Conservation (phyloP, 177 flowering plant genomes). For the Vitis hybrid region DNA sequence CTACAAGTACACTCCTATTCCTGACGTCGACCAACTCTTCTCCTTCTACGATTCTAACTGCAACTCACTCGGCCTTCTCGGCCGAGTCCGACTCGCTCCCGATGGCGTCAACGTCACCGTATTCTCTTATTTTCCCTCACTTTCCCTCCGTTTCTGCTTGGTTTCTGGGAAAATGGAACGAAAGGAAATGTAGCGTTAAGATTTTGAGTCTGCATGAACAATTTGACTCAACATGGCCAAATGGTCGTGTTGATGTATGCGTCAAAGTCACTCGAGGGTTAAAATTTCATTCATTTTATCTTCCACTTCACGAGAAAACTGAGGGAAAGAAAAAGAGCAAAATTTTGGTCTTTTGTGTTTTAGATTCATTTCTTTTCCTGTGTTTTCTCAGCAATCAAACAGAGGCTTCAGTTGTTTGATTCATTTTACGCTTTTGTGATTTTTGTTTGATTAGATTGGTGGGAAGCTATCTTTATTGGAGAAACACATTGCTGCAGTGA, state of each 20-base stretch:
- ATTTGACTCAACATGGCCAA: too few species aligned
- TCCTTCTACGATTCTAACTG: slow-evolving; percentile 75
- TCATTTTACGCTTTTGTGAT: background rate
- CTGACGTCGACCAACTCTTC: slow-evolving; percentile 52
- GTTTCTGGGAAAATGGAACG: background rate
- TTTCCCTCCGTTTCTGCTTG: background rate
- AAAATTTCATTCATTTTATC: too few species aligned
- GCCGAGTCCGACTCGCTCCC: slow-evolving; percentile 90
- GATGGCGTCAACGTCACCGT: slow-evolving; percentile 98
- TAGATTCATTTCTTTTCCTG: background rate
- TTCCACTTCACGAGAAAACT: too few species aligned
- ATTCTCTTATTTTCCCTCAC: slow-evolving; percentile 9
- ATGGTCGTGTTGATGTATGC: too few species aligned
- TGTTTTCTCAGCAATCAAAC: too few species aligned
- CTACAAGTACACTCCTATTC: slow-evolving; percentile 68
- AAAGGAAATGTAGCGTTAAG: too few species aligned
- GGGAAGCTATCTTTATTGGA: slow-evolving; percentile 63
- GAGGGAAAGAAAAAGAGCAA: too few species aligned
- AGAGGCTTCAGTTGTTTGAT: background rate
- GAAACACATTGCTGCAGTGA: slow-evolving; percentile 66
- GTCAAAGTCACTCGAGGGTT: too few species aligned
- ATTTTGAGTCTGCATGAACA: too few species aligned
- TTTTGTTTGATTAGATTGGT: slow-evolving; percentile 58
- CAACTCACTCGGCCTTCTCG: slow-evolving; percentile 69
- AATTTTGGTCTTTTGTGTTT: background rate